Conservation (phyloP, 2,329 filamentous ascomycete genomes). For the Diatrype stigma region DNA sequence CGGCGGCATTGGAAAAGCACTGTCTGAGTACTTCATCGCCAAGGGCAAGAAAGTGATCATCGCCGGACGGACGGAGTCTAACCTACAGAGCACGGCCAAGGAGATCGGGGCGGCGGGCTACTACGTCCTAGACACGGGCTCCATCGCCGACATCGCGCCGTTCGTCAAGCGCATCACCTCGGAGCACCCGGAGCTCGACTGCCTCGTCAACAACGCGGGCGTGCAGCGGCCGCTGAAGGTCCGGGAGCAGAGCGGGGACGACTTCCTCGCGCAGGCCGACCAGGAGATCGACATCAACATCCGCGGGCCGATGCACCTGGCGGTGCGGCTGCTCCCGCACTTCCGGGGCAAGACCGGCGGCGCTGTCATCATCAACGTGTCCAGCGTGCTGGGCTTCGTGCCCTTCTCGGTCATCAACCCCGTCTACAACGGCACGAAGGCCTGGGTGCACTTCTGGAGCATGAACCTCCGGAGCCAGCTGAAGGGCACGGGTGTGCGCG, state of each 20-base stretch:
- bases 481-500: constrained; percentile 35
- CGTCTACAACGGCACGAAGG: constrained; percentile 57
- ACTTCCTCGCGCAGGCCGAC: constrained; percentile 48
- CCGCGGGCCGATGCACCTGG: constrained; percentile 53
- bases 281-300: constrained; percentile 57
- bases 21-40: no score
- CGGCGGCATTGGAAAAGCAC: no score
- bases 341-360: constrained; percentile 33
- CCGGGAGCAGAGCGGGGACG: constrained; percentile 28
- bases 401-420: constrained; percentile 50
- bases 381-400: constrained; percentile 48
- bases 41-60: no score
- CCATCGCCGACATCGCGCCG: constrained; percentile 33
- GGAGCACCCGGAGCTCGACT: constrained; percentile 53
- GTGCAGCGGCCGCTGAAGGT: constrained; percentile 51
- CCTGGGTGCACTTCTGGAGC: constrained; percentile 53
- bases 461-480: constrained; percentile 52
- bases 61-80: no score
- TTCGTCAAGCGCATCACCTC: constrained; percentile 42
- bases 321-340: constrained; percentile 44
- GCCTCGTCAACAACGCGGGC: constrained; percentile 56
- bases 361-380: constrained; percentile 49
- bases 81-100: no score
- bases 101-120: no score
- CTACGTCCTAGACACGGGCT: no score